A percentile compares a stretch with the other conserved stretches of the same genome.
phyloP scores from a whole-genome alignment of 1,284 basidiomycete species.

The Cutaneotrichosporon dermatis region DNA sequence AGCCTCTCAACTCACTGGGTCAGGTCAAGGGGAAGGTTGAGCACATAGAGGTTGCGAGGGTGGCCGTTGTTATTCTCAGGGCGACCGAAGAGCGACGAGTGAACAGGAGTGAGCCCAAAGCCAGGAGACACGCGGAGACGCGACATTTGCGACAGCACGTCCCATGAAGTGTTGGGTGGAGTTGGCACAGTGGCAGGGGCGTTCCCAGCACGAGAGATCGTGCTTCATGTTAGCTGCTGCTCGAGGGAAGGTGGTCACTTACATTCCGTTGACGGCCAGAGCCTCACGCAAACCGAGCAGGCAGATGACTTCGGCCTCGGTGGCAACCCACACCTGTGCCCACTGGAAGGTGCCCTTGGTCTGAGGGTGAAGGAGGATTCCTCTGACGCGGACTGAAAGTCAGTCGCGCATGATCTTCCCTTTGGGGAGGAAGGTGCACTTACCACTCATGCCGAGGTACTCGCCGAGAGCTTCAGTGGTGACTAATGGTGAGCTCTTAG shows the following conservation, averaged over 20 bases:
- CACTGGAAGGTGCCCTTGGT: slow-evolving; percentile 25
- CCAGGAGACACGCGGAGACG: neutral
- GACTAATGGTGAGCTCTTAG: slow-evolving; percentile 16
- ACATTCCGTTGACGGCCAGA: slow-evolving; percentile 35
- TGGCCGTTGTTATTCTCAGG: slow-evolving; percentile 10
- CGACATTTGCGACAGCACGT: slow-evolving; percentile 8
- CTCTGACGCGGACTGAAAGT: slow-evolving; percentile 25
- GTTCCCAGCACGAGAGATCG: slow-evolving; percentile 6
- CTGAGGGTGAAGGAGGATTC: slow-evolving; percentile 26
- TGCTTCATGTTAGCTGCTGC: slow-evolving; percentile 7
- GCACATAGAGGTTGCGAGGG: slow-evolving; percentile 42
- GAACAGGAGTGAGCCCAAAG: slow-evolving; percentile 4
- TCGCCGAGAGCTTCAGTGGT: slow-evolving; percentile 30
- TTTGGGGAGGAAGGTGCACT: slow-evolving; percentile 1
- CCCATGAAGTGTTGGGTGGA: slow-evolving; percentile 17
- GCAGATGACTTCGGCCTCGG: slow-evolving; percentile 28
- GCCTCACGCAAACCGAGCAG: slow-evolving; percentile 30
- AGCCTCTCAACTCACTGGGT: slow-evolving; percentile 29
- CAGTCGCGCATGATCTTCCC: neutral
- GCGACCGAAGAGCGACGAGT: slow-evolving; percentile 5
- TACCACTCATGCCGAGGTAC: slow-evolving; percentile 35
- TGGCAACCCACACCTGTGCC: slow-evolving; percentile 37
- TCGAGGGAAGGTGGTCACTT: slow-evolving; percentile 2
- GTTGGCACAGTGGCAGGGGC: neutral
- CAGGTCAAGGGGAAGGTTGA: slow-evolving; percentile 41